Conservation (phyloP, 768 basidiomycete genomes). For the Termitomyces sp. region DNA sequence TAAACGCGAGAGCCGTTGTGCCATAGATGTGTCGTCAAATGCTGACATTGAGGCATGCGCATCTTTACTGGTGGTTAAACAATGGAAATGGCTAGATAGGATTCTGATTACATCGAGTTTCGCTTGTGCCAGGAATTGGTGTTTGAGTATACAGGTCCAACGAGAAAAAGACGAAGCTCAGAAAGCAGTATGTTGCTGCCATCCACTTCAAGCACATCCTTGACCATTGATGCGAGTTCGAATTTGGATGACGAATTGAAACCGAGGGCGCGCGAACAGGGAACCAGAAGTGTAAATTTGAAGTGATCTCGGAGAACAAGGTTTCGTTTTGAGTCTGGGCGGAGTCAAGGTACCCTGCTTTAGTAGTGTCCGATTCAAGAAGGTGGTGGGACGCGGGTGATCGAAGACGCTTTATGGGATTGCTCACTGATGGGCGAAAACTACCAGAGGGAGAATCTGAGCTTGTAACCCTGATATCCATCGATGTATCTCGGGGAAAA, state of each 20-base stretch:
- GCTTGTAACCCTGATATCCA: slow-evolving; percentile 19
- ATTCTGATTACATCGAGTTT: background rate
- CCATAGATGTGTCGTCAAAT: slow-evolving; percentile 23
- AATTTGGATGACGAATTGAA: slow-evolving; percentile 17
- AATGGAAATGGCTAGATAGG: background rate
- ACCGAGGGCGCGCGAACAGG: slow-evolving; percentile 8
- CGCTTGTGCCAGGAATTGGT: background rate
- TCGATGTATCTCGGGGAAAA: background rate
- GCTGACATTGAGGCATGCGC: slow-evolving; percentile 10
- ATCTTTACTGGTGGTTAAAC: slow-evolving; percentile 2
- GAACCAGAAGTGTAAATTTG: slow-evolving; percentile 10
- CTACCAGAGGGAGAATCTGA: slow-evolving; percentile 26
- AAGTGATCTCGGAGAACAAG: slow-evolving; percentile 8
- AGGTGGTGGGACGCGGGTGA: slow-evolving; percentile 15
- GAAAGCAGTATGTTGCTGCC: slow-evolving; percentile 34
- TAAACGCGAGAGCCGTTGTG: slow-evolving; percentile 32
- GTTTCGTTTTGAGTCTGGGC: slow-evolving; percentile 9
- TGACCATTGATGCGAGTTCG: slow-evolving; percentile 23
- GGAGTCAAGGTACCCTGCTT: background rate
- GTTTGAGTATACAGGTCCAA: slow-evolving; percentile 22
- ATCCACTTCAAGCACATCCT: slow-evolving; percentile 29
- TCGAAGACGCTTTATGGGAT: slow-evolving; percentile 38
- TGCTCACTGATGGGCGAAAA: slow-evolving; percentile 38
- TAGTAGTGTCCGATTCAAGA: background rate
- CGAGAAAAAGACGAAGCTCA: slow-evolving; percentile 37